Base-by-base conservation (phyloP, 2,329 filamentous ascomycete species). In the Penicillium hesseltinei region DNA sequence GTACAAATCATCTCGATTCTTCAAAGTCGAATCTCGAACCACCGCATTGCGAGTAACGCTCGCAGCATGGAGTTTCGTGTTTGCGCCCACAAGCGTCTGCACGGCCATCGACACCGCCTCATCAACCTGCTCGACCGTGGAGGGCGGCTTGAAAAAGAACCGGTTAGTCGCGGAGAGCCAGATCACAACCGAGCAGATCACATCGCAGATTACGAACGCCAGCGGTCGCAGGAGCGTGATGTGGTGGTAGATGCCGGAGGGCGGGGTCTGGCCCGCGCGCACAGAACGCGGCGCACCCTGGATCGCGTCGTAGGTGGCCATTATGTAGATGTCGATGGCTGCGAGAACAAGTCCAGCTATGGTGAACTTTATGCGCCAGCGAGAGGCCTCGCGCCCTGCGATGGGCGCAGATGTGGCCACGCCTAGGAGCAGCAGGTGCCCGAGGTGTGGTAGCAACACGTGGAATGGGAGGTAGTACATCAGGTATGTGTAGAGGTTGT, bases 111-210 rank as follows among this genome's bases (percentile, higher is more conserved):
- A 65, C 8, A 78, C 68, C 2, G 76, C 71, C 57, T 78, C 73
- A 64, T 91, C 87, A 42, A 95, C 75, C 59, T 90, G 85, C 71
- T 90, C 86, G 0, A 86, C 83, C 0, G 86, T 73, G 0, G 82
- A 78, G 0, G 84, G 82, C 15, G 86, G 84, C 46, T 80, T 78
- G 23, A 85, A 83, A 63, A 95, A 90, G 58, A 89, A 88, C 21
- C 92, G 86, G 69, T 92, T 88, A 5, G 94, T 97, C 17, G 86
- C 84, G 3, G 88, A 87, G 4, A 94, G 80, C 76, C 88, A 97
- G 38, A 97, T 78, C 4, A 88, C 73, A 51, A 78, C 81, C 0
- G 85, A 90, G 0, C 94, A 74, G 0, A 80, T 55, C 0, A 74
- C 80, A 69, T 97, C 88, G 23, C 91, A 80, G 0, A 79, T 63